phyloP scores from a whole-genome alignment of 1,139 yeast species.

The Entelexis sorbosivorans region DNA sequence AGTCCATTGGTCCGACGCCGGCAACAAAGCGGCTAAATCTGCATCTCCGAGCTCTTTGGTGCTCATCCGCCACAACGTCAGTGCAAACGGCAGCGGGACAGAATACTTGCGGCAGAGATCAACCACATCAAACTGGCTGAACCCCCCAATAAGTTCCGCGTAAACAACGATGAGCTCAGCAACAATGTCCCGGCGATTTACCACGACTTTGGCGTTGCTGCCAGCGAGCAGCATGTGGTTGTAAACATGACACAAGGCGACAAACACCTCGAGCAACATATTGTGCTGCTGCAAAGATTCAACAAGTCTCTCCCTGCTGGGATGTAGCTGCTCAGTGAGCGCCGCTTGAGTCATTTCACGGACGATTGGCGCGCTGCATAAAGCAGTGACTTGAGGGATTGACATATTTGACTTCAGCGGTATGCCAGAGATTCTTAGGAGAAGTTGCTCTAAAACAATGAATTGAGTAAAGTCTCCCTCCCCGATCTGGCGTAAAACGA shows the following conservation, averaged over 20 bases:
- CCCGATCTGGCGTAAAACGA: constrained; percentile 55
- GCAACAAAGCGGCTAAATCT: background rate
- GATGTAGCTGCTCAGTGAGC: constrained; percentile 55
- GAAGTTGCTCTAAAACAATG: constrained; percentile 38
- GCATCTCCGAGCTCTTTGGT: background rate
- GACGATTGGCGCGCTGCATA: constrained; percentile 55
- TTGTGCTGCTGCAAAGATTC: constrained; percentile 38
- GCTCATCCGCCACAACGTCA: background rate
- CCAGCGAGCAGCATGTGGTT: constrained; percentile 30
- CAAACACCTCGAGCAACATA: constrained; percentile 51
- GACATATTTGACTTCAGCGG: constrained; percentile 58
- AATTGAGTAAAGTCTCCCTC: constrained; percentile 53
- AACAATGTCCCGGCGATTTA: constrained; percentile 25
- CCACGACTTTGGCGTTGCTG: constrained; percentile 36
- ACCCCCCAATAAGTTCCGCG: background rate
- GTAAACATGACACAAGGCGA: constrained; percentile 48
- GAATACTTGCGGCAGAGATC: background rate
- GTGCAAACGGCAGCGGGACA: background rate
- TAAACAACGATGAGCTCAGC: constrained; percentile 7
- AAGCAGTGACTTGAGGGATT: constrained; percentile 49
- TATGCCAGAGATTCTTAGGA: constrained; percentile 73
- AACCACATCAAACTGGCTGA: background rate
- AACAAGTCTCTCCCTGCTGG: constrained; percentile 35
- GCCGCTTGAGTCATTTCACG: constrained; percentile 47
- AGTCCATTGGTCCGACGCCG: background rate